phyloP scores from a whole-genome alignment of 1,284 basidiomycete genomes.

The Lentinula novae-zelandiae region DNA sequence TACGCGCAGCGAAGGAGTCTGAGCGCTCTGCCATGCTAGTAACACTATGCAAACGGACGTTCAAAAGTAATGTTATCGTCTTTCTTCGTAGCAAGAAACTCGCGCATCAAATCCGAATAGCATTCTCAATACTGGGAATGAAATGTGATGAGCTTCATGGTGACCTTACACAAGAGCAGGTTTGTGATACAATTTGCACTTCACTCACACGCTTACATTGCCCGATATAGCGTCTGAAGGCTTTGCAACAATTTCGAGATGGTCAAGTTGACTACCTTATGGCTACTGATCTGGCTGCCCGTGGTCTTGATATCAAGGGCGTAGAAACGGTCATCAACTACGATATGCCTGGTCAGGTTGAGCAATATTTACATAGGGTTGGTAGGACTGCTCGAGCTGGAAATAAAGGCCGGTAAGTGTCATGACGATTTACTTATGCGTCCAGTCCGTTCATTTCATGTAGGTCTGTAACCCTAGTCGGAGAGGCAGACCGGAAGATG shows the following conservation, averaged over 20 bases:
- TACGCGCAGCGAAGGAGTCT: conserved; percentile 73
- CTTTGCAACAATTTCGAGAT: conserved; percentile 85
- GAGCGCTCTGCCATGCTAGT: conserved; percentile 84
- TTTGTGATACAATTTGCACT: conserved; percentile 29
- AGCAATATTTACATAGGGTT: conserved; percentile 95
- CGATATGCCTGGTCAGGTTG: conserved; percentile 93
- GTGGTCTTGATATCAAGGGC: conserved; percentile 96
- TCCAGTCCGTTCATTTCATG: background rate
- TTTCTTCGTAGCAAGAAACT: conserved; percentile 96
- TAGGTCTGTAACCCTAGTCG: conserved; percentile 93
- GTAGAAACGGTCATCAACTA: conserved; percentile 98
- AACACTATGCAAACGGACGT: conserved; percentile 84
- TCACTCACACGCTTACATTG: conserved; percentile 11
- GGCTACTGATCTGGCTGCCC: conserved; percentile 93
- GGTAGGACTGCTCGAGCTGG: conserved; percentile 97
- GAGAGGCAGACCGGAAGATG: conserved; percentile 95
- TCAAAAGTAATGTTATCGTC: conserved; percentile 82
- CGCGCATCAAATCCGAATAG: conserved; percentile 93
- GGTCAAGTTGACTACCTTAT: conserved; percentile 86
- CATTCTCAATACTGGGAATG: conserved; percentile 87
- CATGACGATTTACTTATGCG: conserved; percentile 1
- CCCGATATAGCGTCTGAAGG: conserved; percentile 70
- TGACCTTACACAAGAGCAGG: conserved; percentile 93
- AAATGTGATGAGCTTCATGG: conserved; percentile 93
- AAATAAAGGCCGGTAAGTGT: conserved; percentile 77